These are phyloP conservation scores for Melocanna baccifera DNA, from an alignment of 176 grass and related monocot species.

Conservation along the genomic window DNA sequence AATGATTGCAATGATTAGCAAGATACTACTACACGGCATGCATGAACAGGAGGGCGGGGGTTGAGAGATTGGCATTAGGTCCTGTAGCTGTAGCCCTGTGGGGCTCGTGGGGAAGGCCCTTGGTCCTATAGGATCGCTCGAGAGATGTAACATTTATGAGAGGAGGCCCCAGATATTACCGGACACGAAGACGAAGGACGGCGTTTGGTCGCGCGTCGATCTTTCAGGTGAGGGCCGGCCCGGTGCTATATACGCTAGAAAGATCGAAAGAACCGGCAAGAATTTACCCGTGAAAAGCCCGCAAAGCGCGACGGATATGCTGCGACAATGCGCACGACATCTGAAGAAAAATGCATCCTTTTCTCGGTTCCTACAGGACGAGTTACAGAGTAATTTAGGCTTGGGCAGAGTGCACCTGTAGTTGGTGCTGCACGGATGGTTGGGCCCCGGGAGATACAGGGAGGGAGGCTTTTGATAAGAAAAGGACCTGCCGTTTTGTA, in stretches of 20 bases:
- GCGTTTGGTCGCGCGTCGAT: constrained; percentile 32
- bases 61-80: constrained; percentile 43
- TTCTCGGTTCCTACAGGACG: neutral
- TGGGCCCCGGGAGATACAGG: neutral
- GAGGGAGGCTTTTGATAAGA: neutral
- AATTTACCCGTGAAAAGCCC: neutral
- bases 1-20: constrained; percentile 62
- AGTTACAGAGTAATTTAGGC: neutral
- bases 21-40: neutral
- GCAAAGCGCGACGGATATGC: neutral
- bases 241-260: neutral
- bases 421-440: neutral
- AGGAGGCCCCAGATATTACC: neutral
- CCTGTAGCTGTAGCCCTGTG: neutral
- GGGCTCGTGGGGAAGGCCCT: neutral
- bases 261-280: neutral
- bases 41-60: constrained; percentile 20
- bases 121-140: neutral
- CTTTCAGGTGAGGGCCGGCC: neutral
- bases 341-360: neutral
- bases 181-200: neutral
- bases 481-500: constrained; percentile 3
- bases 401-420: neutral
- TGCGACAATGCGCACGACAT: neutral
- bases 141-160: constrained; percentile 1